Percentiles rank a stretch among this genome's conserved stretches.
Conservation (phyloP, 2,329 filamentous ascomycete species). For the Fusarium cicatricum region DNA sequence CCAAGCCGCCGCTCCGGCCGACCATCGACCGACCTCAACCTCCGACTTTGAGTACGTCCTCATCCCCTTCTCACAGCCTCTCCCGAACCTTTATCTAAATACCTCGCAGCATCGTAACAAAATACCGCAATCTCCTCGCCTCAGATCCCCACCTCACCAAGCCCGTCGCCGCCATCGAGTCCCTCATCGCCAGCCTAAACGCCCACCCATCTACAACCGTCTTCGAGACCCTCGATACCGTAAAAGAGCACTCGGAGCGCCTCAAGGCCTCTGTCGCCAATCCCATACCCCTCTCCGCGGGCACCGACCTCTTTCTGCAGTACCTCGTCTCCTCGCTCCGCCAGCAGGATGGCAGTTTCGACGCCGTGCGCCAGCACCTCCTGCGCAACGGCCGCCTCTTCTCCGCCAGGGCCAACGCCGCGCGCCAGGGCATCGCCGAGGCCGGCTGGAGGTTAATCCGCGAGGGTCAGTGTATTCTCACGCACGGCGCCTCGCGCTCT, state of each 20-base stretch:
- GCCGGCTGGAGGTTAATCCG: slow-evolving; percentile 81
- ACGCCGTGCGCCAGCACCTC: slow-evolving; percentile 82
- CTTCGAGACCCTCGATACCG: slow-evolving; percentile 89
- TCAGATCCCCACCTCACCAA: slow-evolving; percentile 88
- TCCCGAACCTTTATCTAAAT: not conserved
- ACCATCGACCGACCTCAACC: slow-evolving; percentile 29
- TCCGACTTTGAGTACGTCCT: slow-evolving; percentile 41
- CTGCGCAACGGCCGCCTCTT: slow-evolving; percentile 88
- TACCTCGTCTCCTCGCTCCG: slow-evolving; percentile 83
- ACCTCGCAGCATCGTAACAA: slow-evolving; percentile 59
- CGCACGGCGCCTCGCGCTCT: slow-evolving; percentile 86
- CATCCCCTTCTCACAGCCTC: not conserved
- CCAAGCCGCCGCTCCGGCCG: slow-evolving; percentile 25
- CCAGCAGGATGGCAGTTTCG: slow-evolving; percentile 69
- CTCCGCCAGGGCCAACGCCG: slow-evolving; percentile 84
- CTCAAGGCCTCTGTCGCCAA: slow-evolving; percentile 85
- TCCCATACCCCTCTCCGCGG: slow-evolving; percentile 89
- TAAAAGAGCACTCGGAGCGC: slow-evolving; percentile 78
- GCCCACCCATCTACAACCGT: slow-evolving; percentile 84
- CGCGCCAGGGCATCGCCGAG: slow-evolving; percentile 81
- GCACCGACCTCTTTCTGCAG: slow-evolving; percentile 94
- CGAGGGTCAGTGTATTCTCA: slow-evolving; percentile 84
- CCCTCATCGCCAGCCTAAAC: slow-evolving; percentile 85
- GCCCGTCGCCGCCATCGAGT: slow-evolving; percentile 93
- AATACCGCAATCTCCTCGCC: slow-evolving; percentile 62